Evolutionary conservation across 2,329 filamentous ascomycete genomes (phyloP).

Genomic region (Knufia petricola): DNA sequence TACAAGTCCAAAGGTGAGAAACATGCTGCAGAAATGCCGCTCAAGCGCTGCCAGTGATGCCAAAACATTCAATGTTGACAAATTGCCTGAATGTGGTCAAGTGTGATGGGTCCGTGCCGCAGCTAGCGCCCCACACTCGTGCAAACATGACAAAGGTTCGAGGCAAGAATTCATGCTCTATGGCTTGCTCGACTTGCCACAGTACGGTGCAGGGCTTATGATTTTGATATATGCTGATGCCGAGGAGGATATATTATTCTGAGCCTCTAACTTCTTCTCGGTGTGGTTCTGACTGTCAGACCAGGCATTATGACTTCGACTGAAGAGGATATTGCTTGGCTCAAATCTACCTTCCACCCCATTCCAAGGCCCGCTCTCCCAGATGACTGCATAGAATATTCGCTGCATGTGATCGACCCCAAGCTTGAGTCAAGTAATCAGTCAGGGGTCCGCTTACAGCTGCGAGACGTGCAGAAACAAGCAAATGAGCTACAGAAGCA

Average conservation of each 20-base stretch:
- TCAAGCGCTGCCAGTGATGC: background rate
- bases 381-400: slow-evolving; percentile 80
- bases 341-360: slow-evolving; percentile 54
- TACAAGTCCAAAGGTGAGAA: slow-evolving; percentile 7
- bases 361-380: slow-evolving; percentile 58
- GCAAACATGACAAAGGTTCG: background rate
- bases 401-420: slow-evolving; percentile 60
- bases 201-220: too few species aligned
- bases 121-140: background rate
- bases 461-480: slow-evolving; percentile 64
- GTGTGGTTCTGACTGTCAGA: too few species aligned
- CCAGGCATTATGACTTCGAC: slow-evolving; percentile 31
- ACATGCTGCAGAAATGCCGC: background rate
- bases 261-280: too few species aligned
- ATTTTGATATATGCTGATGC: too few species aligned
- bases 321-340: slow-evolving; percentile 54
- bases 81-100: background rate
- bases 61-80: slow-evolving; percentile 4
- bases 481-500: slow-evolving; percentile 54
- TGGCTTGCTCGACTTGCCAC: too few species aligned
- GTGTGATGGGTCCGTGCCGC: background rate
- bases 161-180: too few species aligned
- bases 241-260: too few species aligned
- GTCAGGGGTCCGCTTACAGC: slow-evolving; percentile 50
- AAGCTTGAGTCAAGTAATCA: slow-evolving; percentile 44